Percentiles rank a stretch among this genome's conserved stretches.
Evolutionary conservation across 768 basidiomycete species (phyloP).

Genomic region (Russula emetica): DNA sequence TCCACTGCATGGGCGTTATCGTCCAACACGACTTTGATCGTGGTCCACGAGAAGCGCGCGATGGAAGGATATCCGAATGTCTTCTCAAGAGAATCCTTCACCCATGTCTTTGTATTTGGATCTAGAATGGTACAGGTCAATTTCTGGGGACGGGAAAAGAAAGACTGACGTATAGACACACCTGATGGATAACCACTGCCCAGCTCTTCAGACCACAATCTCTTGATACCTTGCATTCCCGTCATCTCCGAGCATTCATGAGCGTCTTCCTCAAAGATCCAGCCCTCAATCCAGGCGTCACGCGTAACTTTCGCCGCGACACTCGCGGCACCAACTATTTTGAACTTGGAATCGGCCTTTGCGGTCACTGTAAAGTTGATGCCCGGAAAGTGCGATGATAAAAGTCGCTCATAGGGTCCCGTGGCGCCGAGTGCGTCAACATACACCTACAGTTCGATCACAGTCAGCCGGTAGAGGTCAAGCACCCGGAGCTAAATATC

Average conservation of each 20-base stretch:
- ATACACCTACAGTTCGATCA: constrained; percentile 54
- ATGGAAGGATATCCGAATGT: constrained; percentile 91
- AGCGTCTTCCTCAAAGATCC: constrained; percentile 68
- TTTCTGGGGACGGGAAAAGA: not conserved
- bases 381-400: constrained; percentile 75
- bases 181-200: constrained; percentile 94
- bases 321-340: constrained; percentile 94
- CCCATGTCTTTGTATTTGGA: constrained; percentile 88
- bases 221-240: constrained; percentile 15
- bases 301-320: constrained; percentile 98
- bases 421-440: constrained; percentile 94
- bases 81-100: constrained; percentile 68
- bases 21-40: constrained; percentile 80
- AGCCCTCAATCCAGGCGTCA: constrained; percentile 83
- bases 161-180: constrained; percentile 31
- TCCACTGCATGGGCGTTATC: constrained; percentile 71
- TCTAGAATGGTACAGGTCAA: constrained; percentile 43
- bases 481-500: not conserved
- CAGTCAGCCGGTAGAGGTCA: not conserved
- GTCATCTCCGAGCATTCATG: constrained; percentile 12
- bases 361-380: constrained; percentile 84
- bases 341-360: constrained; percentile 95
- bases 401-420: constrained; percentile 76
- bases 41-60: constrained; percentile 94
- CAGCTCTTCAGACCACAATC: constrained; percentile 38